Evolutionary conservation across 164 flowering plant species (phyloP), one percentile per base, ranked within the genome.

Genomic region (Vitis rotundifolia): DNA sequence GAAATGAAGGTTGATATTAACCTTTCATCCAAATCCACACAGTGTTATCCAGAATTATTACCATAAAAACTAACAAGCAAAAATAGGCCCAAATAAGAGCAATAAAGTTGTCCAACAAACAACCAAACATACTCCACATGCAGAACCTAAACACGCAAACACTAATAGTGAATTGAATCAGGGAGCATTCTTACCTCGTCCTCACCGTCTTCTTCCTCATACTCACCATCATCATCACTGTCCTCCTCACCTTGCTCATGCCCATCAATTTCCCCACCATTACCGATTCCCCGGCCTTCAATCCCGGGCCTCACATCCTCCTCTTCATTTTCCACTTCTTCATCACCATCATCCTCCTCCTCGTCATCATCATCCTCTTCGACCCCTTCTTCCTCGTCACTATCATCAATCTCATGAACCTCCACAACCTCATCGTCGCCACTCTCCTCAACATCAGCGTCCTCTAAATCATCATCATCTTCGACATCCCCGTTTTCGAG

Each of bases 241-340:
- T 79, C 93, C 28, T 81, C 89, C 64, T 86, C 91, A 11, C 90
- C 96, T 15, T 88, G 91, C 66, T 91, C 96, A 69, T 89, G 97
- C 10, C 87, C 98, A 89, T 93, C 98, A 75, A 93, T 93, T 82
- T 91, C 98, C 8, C 97, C 98, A 52, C 88, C 95, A 3, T 89
- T 78, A 68, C 88, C 83, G 8, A 77, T 74, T 67, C 86, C 50
- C 68, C 89, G 63, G 31, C 91, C 87, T 0, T 81, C 82, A 74
- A 79, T 83, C 79, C 62, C 85, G 0, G 86, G 86, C 86, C 10
- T 89, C 97, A 26, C 95, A 66, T 89, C 86, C 16, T 85, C 98
- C 16, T 82, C 93, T 48, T 87, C 94, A 58, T 88, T 94, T 1
- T 87, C 93, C 1, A 83, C 90, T 7, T 85, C 96, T 26, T 83